Conservation (phyloP, 768 basidiomycete genomes). For the Podaxis mareebaensis region DNA sequence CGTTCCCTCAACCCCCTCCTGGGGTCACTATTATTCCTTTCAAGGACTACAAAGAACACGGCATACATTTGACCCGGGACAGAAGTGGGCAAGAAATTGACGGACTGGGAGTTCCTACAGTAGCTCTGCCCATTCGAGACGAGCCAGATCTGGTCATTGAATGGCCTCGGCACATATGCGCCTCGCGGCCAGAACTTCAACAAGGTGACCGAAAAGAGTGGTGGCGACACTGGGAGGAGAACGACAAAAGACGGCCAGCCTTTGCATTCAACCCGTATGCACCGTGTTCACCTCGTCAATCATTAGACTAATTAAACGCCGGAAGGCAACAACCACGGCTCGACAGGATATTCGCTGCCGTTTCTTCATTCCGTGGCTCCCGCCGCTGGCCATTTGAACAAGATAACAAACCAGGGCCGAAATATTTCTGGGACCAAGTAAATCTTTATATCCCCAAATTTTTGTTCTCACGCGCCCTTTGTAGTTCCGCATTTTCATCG, state of each 20-base stretch:
- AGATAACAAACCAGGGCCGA: constrained; percentile 2
- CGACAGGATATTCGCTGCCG: not conserved
- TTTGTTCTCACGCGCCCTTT: not conserved
- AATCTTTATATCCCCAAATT: not conserved
- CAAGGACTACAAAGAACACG: constrained; percentile 9
- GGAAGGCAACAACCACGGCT: not conserved
- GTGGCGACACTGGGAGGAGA: constrained; percentile 11
- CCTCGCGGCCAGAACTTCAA: not conserved
- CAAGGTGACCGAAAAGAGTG: not conserved
- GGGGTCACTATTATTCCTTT: not conserved
- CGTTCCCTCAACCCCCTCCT: not conserved
- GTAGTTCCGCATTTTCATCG: constrained; percentile 11
- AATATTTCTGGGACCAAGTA: constrained; percentile 11
- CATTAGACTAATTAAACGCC: not conserved
- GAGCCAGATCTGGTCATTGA: not conserved
- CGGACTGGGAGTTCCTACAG: constrained; percentile 8
- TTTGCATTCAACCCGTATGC: constrained; percentile 7
- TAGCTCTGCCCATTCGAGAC: constrained; percentile 1
- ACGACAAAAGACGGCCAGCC: not conserved
- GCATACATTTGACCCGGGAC: not conserved
- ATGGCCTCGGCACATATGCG: not conserved
- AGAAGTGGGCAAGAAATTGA: constrained; percentile 6
- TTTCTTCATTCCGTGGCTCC: not conserved
- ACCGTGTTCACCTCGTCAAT: not conserved
- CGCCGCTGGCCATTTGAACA: constrained; percentile 11